phyloP scores from a whole-genome alignment of 2,329 filamentous ascomycete species.

The Beauveria australis region DNA sequence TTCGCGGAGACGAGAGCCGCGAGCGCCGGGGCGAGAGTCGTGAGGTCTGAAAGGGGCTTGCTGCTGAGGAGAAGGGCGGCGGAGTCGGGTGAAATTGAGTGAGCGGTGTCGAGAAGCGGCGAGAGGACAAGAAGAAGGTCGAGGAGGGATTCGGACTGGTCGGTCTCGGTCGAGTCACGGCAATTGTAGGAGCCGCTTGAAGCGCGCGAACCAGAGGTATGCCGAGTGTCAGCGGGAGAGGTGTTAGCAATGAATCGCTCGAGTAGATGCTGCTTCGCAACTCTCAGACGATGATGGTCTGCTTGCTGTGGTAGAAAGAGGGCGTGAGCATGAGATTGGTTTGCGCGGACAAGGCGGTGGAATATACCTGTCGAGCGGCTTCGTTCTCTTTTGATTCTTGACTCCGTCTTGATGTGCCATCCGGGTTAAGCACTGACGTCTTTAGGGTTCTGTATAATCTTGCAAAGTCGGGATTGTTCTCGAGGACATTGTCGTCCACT shows the following conservation, averaged over 20 bases:
- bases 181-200: constrained; percentile 15
- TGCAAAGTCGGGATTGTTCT: constrained; percentile 53
- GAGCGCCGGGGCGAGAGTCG: constrained; percentile 33
- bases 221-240: constrained; percentile 21
- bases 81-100: constrained; percentile 22
- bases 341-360: neutral
- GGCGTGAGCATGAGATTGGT: neutral
- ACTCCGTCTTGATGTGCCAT: constrained; percentile 49
- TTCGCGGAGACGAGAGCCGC: constrained; percentile 32
- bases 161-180: constrained; percentile 3
- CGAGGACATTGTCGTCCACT: constrained; percentile 44
- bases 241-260: constrained; percentile 39
- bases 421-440: constrained; percentile 44
- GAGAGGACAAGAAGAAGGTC: constrained; percentile 40
- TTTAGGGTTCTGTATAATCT: constrained; percentile 45
- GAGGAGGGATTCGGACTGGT: constrained; percentile 13
- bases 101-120: constrained; percentile 27
- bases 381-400: constrained; percentile 41
- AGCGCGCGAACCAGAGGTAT: neutral
- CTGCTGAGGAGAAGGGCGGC: constrained; percentile 32
- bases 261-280: constrained; percentile 44
- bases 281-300: constrained; percentile 36
- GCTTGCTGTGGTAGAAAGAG: constrained; percentile 34
- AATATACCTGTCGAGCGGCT: constrained; percentile 38
- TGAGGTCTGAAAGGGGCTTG: constrained; percentile 35